Evolutionary conservation across 225 moss, liverwort and hornwort species (phyloP), one percentile per base, ranked within the genome.

Genomic region (Lunularia cruciata): DNA sequence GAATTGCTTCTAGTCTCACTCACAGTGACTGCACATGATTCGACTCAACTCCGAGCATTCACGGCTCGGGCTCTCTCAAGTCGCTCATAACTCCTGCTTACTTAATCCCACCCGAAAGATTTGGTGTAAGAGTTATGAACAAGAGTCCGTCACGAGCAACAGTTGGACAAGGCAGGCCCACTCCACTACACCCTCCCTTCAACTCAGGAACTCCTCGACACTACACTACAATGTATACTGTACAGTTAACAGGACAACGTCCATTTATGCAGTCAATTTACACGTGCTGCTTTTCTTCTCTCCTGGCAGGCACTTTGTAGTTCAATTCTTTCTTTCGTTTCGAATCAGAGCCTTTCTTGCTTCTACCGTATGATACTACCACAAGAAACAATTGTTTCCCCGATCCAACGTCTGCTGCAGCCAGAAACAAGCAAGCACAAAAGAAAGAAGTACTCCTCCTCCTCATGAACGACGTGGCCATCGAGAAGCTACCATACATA

Each of bases 31-130:
- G 22, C 51, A 51, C 49, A 13, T 23, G 22, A 23, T 23, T 23
- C 51, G 51, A 23, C 19, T 23, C 51, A 22, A 18, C 51, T 18
- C 19, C 51, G 51, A 51, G 51, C 51, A 51, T 51, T 51, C 51
- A 51, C 51, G 51, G 25, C 51, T 51, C 51, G 25, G 25, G 51
- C 51, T 51, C 51, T 19, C 8, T 51, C 51, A 20, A 51, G 51
- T 5, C 51, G 22, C 22, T 51, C 51, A 51, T 51, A 51, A 51
- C 51, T 51, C 20, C 22, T 8, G 51, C 6, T 51, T 51, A 51
- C 51, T 51, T 51, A 51, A 8, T 51, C 19, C 20, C 51, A 8
- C 19, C 51, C 6, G 9, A 22, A 51, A 22, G 51, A 51, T 51
- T 22, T 20, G 16, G 43, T 5, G 51, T 51, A 23, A 51, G 51